Evolutionary conservation across 768 basidiomycete genomes (phyloP).

Genomic region (Tulasnella sp.): DNA sequence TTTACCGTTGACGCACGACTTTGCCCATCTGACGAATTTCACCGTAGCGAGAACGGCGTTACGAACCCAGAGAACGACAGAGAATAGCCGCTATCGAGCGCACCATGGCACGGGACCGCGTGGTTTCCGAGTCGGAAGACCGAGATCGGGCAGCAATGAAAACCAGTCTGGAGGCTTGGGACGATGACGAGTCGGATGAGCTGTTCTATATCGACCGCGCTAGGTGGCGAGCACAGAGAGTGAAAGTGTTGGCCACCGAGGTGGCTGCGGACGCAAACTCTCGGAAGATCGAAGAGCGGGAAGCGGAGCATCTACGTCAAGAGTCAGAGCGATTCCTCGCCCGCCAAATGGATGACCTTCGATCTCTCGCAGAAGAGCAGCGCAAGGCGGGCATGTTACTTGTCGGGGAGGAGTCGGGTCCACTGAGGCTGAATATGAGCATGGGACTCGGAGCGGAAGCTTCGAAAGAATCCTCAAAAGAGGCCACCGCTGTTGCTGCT

Average conservation of each 20-base stretch:
- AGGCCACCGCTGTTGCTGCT: slow-evolving; percentile 40
- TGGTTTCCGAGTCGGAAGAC: slow-evolving; percentile 67
- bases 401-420: slow-evolving; percentile 78
- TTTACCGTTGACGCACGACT: not conserved
- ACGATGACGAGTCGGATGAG: slow-evolving; percentile 90
- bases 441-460: slow-evolving; percentile 51
- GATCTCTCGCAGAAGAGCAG: slow-evolving; percentile 82
- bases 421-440: slow-evolving; percentile 51
- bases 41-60: slow-evolving; percentile 72
- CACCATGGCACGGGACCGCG: slow-evolving; percentile 61
- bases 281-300: slow-evolving; percentile 71
- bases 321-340: slow-evolving; percentile 93
- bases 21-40: slow-evolving; percentile 10
- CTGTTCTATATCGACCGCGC: slow-evolving; percentile 85
- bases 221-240: slow-evolving; percentile 77
- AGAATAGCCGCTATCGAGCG: slow-evolving; percentile 73
- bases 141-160: slow-evolving; percentile 74
- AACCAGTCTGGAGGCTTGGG: slow-evolving; percentile 76
- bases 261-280: slow-evolving; percentile 79
- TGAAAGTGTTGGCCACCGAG: slow-evolving; percentile 64
- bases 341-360: slow-evolving; percentile 93
- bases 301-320: slow-evolving; percentile 74
- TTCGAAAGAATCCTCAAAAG: slow-evolving; percentile 34
- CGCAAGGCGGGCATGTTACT: slow-evolving; percentile 82
- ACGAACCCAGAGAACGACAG: slow-evolving; percentile 79